A percentile compares a stretch with the other conserved stretches of the same genome.
These are phyloP conservation scores for Jamesozyma lodderae DNA, from an alignment of 805 yeast species.

Conservation along the genomic window DNA sequence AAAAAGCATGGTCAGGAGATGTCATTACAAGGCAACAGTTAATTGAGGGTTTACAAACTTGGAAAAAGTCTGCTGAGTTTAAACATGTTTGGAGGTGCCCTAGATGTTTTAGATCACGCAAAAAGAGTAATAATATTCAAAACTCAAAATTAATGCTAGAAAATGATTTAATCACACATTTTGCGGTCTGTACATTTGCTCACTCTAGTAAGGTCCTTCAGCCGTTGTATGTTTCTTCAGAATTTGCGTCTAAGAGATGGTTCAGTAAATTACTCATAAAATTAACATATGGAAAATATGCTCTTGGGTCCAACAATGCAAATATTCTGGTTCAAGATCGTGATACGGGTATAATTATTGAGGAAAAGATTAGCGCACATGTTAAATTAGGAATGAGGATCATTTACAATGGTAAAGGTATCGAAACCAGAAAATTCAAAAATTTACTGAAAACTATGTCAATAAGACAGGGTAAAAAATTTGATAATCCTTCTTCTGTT, in stretches of 20 bases:
- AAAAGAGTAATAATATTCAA: constrained; percentile 35
- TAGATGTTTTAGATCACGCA: constrained; percentile 55
- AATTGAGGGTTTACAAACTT: constrained; percentile 39
- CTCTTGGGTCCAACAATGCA: constrained; percentile 83
- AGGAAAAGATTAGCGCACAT: constrained; percentile 85
- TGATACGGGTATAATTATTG: constrained; percentile 76
- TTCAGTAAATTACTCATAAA: constrained; percentile 73
- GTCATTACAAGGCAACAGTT: constrained; percentile 38
- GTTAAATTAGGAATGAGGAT: constrained; percentile 82
- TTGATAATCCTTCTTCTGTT: constrained; percentile 61
- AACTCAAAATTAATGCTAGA: constrained; percentile 29
- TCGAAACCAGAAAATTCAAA: constrained; percentile 49
- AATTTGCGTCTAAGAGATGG: constrained; percentile 83
- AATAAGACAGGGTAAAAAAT: constrained; percentile 74
- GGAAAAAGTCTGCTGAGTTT: constrained; percentile 30
- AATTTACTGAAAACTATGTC: constrained; percentile 56
- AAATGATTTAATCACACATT: constrained; percentile 71
- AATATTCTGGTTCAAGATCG: constrained; percentile 92
- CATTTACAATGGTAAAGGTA: constrained; percentile 65
- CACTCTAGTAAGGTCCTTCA: constrained; percentile 55
- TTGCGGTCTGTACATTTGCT: constrained; percentile 75
- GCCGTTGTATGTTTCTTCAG: constrained; percentile 66
- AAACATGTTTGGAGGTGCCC: constrained; percentile 65
- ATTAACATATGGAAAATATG: constrained; percentile 79
- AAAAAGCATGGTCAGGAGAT: constrained; percentile 48